phyloP scores from a whole-genome alignment of 805 yeast genomes.

The Kuraishia hungarica region DNA sequence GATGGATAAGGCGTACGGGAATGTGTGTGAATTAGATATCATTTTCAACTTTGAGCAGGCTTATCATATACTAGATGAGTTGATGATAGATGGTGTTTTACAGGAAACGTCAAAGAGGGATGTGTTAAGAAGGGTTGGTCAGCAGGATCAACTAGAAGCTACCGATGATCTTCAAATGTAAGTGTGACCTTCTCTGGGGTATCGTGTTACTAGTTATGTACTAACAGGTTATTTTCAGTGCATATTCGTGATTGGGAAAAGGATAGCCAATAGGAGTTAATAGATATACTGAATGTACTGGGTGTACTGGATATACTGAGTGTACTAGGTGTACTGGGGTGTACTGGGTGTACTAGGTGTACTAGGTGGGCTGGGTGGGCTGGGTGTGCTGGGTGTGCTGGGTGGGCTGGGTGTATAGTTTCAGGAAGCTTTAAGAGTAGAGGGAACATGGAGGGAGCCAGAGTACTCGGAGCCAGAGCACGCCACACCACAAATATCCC shows the following conservation, averaged over 20 bases:
- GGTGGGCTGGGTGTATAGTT: too few species aligned
- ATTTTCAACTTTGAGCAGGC: constrained; percentile 94
- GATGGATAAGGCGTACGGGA: constrained; percentile 93
- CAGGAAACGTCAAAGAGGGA: constrained; percentile 79
- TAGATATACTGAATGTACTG: too few species aligned
- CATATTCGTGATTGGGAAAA: not conserved
- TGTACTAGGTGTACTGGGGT: too few species aligned
- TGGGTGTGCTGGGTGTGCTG: too few species aligned
- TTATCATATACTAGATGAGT: constrained; percentile 84
- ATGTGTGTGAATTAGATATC: constrained; percentile 93
- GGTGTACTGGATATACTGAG: too few species aligned
- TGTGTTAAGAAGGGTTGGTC: constrained; percentile 65
- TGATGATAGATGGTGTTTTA: constrained; percentile 79
- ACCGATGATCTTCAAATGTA: constrained; percentile 43
- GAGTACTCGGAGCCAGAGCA: too few species aligned
- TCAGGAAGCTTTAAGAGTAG: too few species aligned
- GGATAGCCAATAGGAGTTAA: too few species aligned
- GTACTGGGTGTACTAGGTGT: too few species aligned
- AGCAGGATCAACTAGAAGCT: constrained; percentile 81
- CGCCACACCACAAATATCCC: too few species aligned
- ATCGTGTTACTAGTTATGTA: not conserved
- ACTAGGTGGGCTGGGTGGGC: too few species aligned
- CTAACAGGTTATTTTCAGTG: not conserved
- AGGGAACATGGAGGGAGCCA: too few species aligned
- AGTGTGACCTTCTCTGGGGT: not conserved